phyloP scores from a whole-genome alignment of 805 yeast genomes.

The Lachancea meyersii region DNA sequence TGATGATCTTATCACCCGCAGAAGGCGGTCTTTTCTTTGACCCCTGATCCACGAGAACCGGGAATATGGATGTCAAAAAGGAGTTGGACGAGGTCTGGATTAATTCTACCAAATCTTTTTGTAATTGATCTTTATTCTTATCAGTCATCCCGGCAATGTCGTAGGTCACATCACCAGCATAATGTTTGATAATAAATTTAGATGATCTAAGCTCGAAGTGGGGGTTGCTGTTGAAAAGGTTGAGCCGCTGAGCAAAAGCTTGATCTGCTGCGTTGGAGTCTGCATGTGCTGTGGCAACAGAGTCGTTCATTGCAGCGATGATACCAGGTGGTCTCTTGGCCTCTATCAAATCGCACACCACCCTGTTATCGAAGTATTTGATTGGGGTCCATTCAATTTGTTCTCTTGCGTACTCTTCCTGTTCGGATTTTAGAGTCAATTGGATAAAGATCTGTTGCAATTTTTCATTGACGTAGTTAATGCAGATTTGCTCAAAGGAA shows the following conservation, averaged over 20 bases:
- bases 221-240: constrained; percentile 72
- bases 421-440: constrained; percentile 91
- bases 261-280: constrained; percentile 96
- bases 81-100: constrained; percentile 62
- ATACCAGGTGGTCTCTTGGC: constrained; percentile 92
- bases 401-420: constrained; percentile 93
- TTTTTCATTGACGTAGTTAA: constrained; percentile 93
- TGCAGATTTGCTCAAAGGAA: constrained; percentile 92
- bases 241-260: constrained; percentile 86
- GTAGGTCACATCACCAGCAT: constrained; percentile 97
- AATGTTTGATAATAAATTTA: constrained; percentile 87
- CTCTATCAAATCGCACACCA: constrained; percentile 95
- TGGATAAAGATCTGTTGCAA: constrained; percentile 95
- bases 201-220: constrained; percentile 85
- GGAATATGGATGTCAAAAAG: constrained; percentile 57
- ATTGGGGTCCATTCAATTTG: constrained; percentile 97
- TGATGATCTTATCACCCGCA: constrained; percentile 90
- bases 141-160: constrained; percentile 89
- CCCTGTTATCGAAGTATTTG: constrained; percentile 89
- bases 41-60: constrained; percentile 57
- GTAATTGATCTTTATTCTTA: constrained; percentile 90
- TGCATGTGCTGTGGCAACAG: constrained; percentile 97
- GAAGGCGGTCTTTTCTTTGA: constrained; percentile 86
- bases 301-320: constrained; percentile 93
- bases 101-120: constrained; percentile 79